These are phyloP conservation scores for Miscanthus sacchariflorus DNA, from an alignment of 202 grass and related monocot species.

Conservation along the genomic window DNA sequence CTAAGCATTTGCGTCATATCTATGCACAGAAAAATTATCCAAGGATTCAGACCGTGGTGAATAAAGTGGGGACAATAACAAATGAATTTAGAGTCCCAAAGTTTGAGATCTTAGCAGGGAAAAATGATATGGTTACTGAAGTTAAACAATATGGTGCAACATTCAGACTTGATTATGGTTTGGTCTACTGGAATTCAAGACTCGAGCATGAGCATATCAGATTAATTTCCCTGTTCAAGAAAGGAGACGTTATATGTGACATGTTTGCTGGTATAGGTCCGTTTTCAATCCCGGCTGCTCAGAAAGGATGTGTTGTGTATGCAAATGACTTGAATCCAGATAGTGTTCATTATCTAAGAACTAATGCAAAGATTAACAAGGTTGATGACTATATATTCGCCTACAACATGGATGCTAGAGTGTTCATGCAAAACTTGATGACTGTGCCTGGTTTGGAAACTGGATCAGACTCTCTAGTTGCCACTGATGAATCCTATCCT, in stretches of 20 bases:
- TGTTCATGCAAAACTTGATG: conserved; percentile 78
- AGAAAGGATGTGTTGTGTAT: conserved; percentile 92
- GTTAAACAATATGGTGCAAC: conserved; percentile 96
- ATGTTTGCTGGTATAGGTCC: conserved; percentile 99
- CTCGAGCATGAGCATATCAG: conserved; percentile 95
- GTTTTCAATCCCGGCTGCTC: conserved; percentile 83
- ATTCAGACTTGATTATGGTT: conserved; percentile 94
- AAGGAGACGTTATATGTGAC: conserved; percentile 91
- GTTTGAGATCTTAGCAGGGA: conserved; percentile 93
- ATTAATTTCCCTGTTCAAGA: conserved; percentile 92
- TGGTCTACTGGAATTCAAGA: conserved; percentile 99
- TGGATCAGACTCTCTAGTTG: conserved; percentile 41
- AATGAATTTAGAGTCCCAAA: conserved; percentile 94
- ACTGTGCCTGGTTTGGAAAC: conserved; percentile 53
- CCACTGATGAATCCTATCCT: conserved; percentile 34
- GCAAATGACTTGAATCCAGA: conserved; percentile 98
- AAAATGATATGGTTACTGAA: conserved; percentile 83
- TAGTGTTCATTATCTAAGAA: conserved; percentile 76
- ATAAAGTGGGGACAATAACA: conserved; percentile 96
- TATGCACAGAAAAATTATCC: conserved; percentile 89
- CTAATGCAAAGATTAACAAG: conserved; percentile 88
- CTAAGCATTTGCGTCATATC: conserved; percentile 15
- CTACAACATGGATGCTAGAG: conserved; percentile 94
- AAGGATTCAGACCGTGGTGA: conserved; percentile 91
- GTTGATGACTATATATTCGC: conserved; percentile 74